A percentile compares a stretch with the other conserved stretches of the same genome.
Conservation (phyloP, 1,139 yeast genomes). For the Saccharomycopsis hybrid region DNA sequence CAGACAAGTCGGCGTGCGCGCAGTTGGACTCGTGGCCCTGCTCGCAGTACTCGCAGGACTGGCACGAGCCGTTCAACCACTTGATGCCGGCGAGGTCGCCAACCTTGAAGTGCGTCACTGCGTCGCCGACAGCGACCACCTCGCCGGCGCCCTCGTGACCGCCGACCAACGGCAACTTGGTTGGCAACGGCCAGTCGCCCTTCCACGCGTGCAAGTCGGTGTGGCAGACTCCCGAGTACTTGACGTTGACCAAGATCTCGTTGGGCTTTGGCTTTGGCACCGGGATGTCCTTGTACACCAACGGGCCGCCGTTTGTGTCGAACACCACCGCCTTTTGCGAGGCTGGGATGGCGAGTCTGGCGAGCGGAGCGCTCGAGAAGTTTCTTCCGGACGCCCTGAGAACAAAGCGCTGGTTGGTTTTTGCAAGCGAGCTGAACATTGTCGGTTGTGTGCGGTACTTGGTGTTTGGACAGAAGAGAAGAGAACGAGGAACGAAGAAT, state of each 20-base stretch:
- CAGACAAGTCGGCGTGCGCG: constrained; percentile 53
- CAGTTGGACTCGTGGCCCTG: constrained; percentile 50
- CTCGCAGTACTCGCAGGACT: constrained; percentile 54
- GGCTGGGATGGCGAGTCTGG: constrained; percentile 39
- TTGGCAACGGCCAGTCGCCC: constrained; percentile 60
- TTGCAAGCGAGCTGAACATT: background rate
- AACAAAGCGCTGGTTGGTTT: background rate
- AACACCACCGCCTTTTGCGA: constrained; percentile 48
- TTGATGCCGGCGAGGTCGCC: constrained; percentile 61
- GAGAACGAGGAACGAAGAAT: too few species aligned
- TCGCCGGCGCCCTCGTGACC: constrained; percentile 69
- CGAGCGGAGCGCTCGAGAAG: constrained; percentile 11
- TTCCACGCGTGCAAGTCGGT: constrained; percentile 68
- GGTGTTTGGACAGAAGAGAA: too few species aligned
- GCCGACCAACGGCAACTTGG: constrained; percentile 60
- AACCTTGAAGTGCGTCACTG: constrained; percentile 51
- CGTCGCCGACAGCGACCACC: constrained; percentile 53
- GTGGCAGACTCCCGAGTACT: constrained; percentile 66
- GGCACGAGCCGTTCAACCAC: constrained; percentile 61
- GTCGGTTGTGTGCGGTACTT: too few species aligned
- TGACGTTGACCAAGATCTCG: constrained; percentile 53
- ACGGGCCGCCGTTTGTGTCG: constrained; percentile 42
- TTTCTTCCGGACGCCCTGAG: constrained; percentile 6
- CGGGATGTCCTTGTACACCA: constrained; percentile 50
- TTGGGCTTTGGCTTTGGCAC: constrained; percentile 58